These are phyloP conservation scores for Aureobasidium mangrovei DNA, from an alignment of 2,329 filamentous ascomycete species.

Conservation along the genomic window DNA sequence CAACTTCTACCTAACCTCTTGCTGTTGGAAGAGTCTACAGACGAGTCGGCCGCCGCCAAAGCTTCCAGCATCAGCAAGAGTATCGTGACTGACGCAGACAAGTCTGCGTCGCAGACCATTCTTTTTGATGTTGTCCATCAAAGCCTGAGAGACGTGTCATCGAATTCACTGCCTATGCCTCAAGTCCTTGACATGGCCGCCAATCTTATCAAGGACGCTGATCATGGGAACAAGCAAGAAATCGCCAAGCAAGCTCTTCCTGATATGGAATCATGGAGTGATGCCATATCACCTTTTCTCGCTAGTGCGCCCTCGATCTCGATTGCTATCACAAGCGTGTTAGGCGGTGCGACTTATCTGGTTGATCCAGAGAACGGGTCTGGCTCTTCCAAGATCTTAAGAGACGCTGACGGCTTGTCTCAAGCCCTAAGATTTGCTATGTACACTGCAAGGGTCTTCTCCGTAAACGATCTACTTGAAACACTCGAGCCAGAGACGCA, in stretches of 20 bases:
- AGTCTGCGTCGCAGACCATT: conserved; percentile 34
- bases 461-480: conserved; percentile 30
- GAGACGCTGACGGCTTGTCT: conserved; percentile 63
- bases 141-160: conserved; percentile 39
- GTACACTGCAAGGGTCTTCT: conserved; percentile 56
- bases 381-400: conserved; percentile 27
- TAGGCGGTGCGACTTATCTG: conserved; percentile 63
- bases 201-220: conserved; percentile 35
- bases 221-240: conserved; percentile 12
- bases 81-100: conserved; percentile 10
- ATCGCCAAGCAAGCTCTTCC: conserved; percentile 22
- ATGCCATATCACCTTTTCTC: conserved; percentile 51
- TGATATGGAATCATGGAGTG: conserved; percentile 51
- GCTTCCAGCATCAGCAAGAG: conserved; percentile 23
- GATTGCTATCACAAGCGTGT: conserved; percentile 62
- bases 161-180: conserved; percentile 40
- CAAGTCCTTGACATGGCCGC: conserved; percentile 47
- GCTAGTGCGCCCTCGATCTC: conserved; percentile 48
- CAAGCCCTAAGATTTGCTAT: conserved; percentile 66
- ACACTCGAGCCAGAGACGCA: conserved; percentile 27
- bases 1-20: conserved; percentile 45
- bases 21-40: conserved; percentile 44
- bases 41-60: conserved; percentile 42
- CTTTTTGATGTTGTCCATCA: conserved; percentile 46
- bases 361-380: conserved; percentile 28